Evolutionary conservation across 768 basidiomycete genomes (phyloP).

Genomic region (Termitomyces sp.): DNA sequence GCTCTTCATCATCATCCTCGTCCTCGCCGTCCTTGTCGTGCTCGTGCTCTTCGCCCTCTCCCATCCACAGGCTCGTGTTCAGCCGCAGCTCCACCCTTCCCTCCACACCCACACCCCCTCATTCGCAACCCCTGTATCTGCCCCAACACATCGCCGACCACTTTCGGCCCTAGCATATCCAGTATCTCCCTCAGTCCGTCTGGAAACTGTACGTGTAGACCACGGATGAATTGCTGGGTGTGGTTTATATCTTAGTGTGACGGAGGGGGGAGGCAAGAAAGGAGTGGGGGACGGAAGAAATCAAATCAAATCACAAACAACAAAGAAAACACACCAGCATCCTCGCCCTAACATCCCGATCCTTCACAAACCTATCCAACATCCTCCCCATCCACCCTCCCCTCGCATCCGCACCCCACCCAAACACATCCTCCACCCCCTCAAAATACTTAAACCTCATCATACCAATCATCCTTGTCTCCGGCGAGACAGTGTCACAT

Average conservation of each 20-base stretch:
- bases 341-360: slow-evolving; percentile 44
- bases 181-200: slow-evolving; percentile 66
- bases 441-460: slow-evolving; percentile 67
- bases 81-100: too few relatives aligned
- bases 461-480: slow-evolving; percentile 56
- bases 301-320: too few relatives aligned
- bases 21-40: too few relatives aligned
- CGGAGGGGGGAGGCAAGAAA: too few relatives aligned
- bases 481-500: slow-evolving; percentile 87
- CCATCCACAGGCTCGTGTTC: too few relatives aligned
- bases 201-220: slow-evolving; percentile 51
- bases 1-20: too few relatives aligned
- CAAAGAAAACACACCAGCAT: slow-evolving; percentile 34
- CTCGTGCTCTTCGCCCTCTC: too few relatives aligned
- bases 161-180: slow-evolving; percentile 51
- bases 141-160: slow-evolving; percentile 56
- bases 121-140: slow-evolving; percentile 33
- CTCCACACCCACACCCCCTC: too few relatives aligned
- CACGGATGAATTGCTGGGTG: slow-evolving; percentile 35
- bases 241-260: too few relatives aligned
- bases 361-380: slow-evolving; percentile 55
- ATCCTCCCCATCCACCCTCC: slow-evolving; percentile 33
- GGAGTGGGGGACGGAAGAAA: too few relatives aligned
- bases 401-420: slow-evolving; percentile 18
- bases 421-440: slow-evolving; percentile 51